phyloP scores from a whole-genome alignment of 75 land plant species.

The Sequoiadendron giganteum region DNA sequence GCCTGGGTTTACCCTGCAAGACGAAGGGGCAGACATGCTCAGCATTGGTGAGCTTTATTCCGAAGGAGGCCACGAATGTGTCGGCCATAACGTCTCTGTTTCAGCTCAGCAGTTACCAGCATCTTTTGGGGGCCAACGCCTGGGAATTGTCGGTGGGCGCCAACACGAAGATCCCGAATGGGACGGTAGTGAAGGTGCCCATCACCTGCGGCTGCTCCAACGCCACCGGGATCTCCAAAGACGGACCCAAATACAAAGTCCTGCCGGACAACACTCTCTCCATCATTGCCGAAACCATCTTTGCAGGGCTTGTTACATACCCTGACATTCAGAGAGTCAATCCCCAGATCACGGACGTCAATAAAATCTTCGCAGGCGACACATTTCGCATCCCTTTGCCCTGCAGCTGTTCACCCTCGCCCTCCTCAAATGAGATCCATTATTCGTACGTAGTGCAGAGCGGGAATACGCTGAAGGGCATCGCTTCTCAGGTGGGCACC shows the following conservation, averaged over 20 bases:
- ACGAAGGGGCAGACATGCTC: slow-evolving; percentile 10
- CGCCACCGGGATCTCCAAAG: slow-evolving; percentile 13
- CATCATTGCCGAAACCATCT: slow-evolving; percentile 23
- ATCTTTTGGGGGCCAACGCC: slow-evolving; percentile 34
- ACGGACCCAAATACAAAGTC: slow-evolving; percentile 26
- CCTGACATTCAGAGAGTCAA: slow-evolving; percentile 26
- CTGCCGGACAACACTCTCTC: slow-evolving; percentile 16
- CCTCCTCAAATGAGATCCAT: slow-evolving; percentile 25
- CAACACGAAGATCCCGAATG: background rate
- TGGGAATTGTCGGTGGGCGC: slow-evolving; percentile 16
- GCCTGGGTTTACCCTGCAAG: background rate
- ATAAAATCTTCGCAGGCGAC: slow-evolving; percentile 30
- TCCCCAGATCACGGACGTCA: slow-evolving; percentile 23
- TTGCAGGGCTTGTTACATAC: slow-evolving; percentile 17
- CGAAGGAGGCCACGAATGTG: slow-evolving; percentile 25
- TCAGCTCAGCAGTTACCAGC: slow-evolving; percentile 22
- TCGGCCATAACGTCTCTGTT: slow-evolving; percentile 22
- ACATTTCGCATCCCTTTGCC: slow-evolving; percentile 55
- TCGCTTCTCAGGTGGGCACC: slow-evolving; percentile 31
- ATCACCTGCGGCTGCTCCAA: slow-evolving; percentile 30
- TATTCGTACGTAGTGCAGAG: slow-evolving; percentile 31
- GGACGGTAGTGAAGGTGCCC: slow-evolving; percentile 21
- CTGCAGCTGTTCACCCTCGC: slow-evolving; percentile 49
- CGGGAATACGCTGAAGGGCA: slow-evolving; percentile 27
- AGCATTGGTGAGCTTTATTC: slow-evolving; percentile 29